phyloP scores from a whole-genome alignment of 2,329 filamentous ascomycete species.

The Microdochium trichocladiopsis region DNA sequence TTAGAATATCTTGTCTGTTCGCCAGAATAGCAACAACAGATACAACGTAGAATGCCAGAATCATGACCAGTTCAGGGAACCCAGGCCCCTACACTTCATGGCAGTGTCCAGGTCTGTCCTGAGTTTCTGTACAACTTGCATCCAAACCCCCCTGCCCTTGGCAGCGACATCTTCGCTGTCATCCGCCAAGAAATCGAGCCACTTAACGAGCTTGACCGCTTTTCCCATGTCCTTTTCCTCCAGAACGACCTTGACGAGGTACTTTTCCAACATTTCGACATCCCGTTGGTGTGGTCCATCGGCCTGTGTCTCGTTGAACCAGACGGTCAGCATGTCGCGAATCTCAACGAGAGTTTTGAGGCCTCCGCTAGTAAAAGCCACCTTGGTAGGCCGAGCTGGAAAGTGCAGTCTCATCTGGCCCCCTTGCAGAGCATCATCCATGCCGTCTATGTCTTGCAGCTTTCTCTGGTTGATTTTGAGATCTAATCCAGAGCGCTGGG shows the following conservation, averaged over 20 bases:
- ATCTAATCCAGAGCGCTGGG: conserved; percentile 45
- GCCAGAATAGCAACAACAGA: no score
- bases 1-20: no score
- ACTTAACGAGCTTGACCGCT: conserved; percentile 60
- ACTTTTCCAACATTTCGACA: conserved; percentile 65
- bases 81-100: neutral
- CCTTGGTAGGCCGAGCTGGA: conserved; percentile 33
- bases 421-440: conserved; percentile 12
- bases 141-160: neutral
- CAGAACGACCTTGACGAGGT: conserved; percentile 62
- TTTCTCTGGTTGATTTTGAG: conserved; percentile 23
- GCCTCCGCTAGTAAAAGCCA: conserved; percentile 35
- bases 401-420: conserved; percentile 40
- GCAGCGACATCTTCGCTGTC: conserved; percentile 15
- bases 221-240: conserved; percentile 78
- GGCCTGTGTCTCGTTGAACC: conserved; percentile 63
- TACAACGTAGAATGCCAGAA: no score
- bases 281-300: conserved; percentile 78
- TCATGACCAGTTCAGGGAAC: neutral
- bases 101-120: neutral
- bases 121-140: neutral
- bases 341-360: conserved; percentile 50
- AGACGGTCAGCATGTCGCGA: conserved; percentile 65
- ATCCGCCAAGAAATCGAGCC: conserved; percentile 53
- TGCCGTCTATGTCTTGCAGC: conserved; percentile 4